phyloP scores from a whole-genome alignment of 306 rosid genomes.

The Cicer cuneatum region DNA sequence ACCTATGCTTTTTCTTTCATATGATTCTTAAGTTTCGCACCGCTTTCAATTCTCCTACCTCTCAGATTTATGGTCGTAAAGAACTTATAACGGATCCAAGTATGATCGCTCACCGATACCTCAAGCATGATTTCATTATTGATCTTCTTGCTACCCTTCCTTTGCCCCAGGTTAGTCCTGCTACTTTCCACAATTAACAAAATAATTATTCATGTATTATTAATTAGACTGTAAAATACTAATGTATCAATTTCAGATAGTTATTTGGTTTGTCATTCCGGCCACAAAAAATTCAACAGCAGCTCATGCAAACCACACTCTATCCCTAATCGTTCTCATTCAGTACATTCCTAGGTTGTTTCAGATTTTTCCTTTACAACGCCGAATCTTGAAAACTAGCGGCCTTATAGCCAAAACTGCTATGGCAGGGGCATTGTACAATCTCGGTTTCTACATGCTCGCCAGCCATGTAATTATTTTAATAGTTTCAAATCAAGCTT shows the following conservation, averaged over 20 bases:
- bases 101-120: slow-evolving; percentile 65
- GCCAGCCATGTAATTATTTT: slow-evolving; percentile 71
- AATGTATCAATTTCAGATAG: slow-evolving; percentile 53
- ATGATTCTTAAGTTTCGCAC: slow-evolving; percentile 75
- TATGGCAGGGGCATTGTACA: slow-evolving; percentile 81
- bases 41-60: slow-evolving; percentile 57
- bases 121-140: slow-evolving; percentile 59
- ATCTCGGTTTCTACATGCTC: slow-evolving; percentile 74
- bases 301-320: slow-evolving; percentile 73
- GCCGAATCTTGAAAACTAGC: slow-evolving; percentile 68
- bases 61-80: slow-evolving; percentile 66
- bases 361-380: slow-evolving; percentile 75
- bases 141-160: slow-evolving; percentile 85
- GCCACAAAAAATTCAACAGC: slow-evolving; percentile 56
- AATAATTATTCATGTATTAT: too few relatives aligned
- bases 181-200: too few relatives aligned
- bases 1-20: slow-evolving; percentile 70
- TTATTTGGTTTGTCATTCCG: slow-evolving; percentile 86
- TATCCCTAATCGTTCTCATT: slow-evolving; percentile 77
- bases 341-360: slow-evolving; percentile 79
- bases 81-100: slow-evolving; percentile 69
- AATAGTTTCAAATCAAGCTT: background rate
- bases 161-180: slow-evolving; percentile 68
- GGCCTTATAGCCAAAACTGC: slow-evolving; percentile 85
- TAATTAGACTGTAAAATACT: background rate